These are phyloP conservation scores for Lecanosticta acicola DNA, from an alignment of 2,329 filamentous ascomycete species.

Conservation along the genomic window DNA sequence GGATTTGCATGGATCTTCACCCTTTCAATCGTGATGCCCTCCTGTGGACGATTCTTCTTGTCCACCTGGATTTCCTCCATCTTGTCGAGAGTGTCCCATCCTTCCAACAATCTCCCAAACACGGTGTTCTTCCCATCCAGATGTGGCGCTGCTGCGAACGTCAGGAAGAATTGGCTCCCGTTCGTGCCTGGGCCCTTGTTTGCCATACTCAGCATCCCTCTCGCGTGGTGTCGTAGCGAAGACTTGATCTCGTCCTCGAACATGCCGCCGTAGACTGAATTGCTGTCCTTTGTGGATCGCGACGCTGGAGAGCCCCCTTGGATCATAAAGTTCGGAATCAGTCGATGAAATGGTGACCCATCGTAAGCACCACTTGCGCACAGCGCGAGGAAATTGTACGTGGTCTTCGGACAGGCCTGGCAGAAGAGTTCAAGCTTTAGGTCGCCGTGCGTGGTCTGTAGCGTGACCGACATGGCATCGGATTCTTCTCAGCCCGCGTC, in stretches of 20 bases:
- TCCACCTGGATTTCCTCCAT: constrained; percentile 69
- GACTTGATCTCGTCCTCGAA: constrained; percentile 79
- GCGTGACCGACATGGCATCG: constrained; percentile 49
- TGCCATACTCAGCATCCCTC: constrained; percentile 90
- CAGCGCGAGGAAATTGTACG: constrained; percentile 82
- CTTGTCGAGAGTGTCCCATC: constrained; percentile 58
- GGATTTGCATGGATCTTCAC: constrained; percentile 77
- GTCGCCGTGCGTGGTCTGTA: constrained; percentile 84
- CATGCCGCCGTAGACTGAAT: constrained; percentile 64
- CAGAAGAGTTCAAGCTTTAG: constrained; percentile 96
- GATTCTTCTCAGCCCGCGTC: too few relatives aligned
- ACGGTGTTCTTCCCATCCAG: constrained; percentile 80
- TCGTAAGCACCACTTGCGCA: constrained; percentile 76
- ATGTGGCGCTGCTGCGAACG: constrained; percentile 71
- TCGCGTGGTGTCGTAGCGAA: constrained; percentile 78
- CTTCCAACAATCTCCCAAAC: constrained; percentile 64
- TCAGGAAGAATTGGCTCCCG: constrained; percentile 81
- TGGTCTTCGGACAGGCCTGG: constrained; percentile 86
- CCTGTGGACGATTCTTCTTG: constrained; percentile 69
- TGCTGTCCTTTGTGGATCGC: constrained; percentile 37
- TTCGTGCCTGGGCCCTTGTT: constrained; percentile 92
- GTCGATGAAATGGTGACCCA: constrained; percentile 68
- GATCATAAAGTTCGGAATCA: constrained; percentile 75
- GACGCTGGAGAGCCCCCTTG: constrained; percentile 61
- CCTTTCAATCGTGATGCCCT: constrained; percentile 59